Evolutionary conservation across 1,284 basidiomycete genomes (phyloP).

Genomic region (Trichosporon sp.): DNA sequence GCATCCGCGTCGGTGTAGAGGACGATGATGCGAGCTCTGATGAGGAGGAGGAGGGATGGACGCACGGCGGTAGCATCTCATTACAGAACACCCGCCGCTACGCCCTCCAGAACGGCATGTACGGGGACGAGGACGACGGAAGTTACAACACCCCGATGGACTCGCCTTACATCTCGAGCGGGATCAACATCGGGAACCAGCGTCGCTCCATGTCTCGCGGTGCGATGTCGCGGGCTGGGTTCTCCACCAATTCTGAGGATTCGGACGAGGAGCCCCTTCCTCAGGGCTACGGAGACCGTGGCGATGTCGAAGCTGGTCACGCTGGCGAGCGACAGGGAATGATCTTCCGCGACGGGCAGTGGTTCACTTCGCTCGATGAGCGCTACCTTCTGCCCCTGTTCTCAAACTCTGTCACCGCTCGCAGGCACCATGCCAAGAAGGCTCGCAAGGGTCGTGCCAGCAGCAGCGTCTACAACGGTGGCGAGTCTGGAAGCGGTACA

Average conservation of each 20-base stretch:
- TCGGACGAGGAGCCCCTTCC: conserved; percentile 76
- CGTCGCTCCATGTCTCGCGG: neutral
- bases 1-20: conserved; percentile 91
- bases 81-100: conserved; percentile 41
- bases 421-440: conserved; percentile 75
- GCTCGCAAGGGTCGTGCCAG: conserved; percentile 49
- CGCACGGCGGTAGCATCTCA: conserved; percentile 38
- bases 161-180: conserved; percentile 29
- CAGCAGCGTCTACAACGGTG: conserved; percentile 30
- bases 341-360: conserved; percentile 63
- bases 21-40: conserved; percentile 78
- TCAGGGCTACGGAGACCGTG: conserved; percentile 50
- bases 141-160: conserved; percentile 23
- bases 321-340: conserved; percentile 34
- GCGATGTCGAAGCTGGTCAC: conserved; percentile 48
- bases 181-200: neutral
- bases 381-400: conserved; percentile 90
- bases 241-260: conserved; percentile 52
- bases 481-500: conserved; percentile 30
- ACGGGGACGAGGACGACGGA: conserved; percentile 35
- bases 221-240: conserved; percentile 33
- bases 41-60: conserved; percentile 61
- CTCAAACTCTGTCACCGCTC: conserved; percentile 84
- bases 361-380: conserved; percentile 96
- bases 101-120: conserved; percentile 41